phyloP scores from a whole-genome alignment of 495 filamentous ascomycete species.

The Podospora fimiseda region DNA sequence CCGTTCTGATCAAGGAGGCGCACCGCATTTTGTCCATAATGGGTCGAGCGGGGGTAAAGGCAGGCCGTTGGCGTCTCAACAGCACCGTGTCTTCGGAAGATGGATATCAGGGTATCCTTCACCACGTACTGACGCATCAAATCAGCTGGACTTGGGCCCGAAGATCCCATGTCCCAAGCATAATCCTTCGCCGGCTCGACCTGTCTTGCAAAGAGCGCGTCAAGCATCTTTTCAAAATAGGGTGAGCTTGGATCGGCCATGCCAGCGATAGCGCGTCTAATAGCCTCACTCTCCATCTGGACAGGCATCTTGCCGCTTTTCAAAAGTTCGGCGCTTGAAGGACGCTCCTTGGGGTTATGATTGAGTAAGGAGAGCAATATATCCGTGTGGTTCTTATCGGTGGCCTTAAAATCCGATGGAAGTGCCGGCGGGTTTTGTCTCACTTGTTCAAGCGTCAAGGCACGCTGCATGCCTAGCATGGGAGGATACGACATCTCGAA shows the following conservation, averaged over 20 bases:
- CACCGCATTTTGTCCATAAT: slow-evolving; percentile 62
- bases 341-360: slow-evolving; percentile 73
- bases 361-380: slow-evolving; percentile 76
- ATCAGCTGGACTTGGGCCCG: slow-evolving; percentile 48
- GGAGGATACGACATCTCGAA: slow-evolving; percentile 93
- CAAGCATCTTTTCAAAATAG: slow-evolving; percentile 83
- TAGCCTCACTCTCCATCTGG: slow-evolving; percentile 86
- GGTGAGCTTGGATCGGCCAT: slow-evolving; percentile 77
- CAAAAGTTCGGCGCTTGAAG: slow-evolving; percentile 78
- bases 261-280: slow-evolving; percentile 71
- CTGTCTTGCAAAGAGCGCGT: slow-evolving; percentile 66
- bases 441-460: slow-evolving; percentile 62
- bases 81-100: slow-evolving; percentile 90
- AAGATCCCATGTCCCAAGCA: slow-evolving; percentile 72
- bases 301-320: slow-evolving; percentile 82
- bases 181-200: slow-evolving; percentile 73
- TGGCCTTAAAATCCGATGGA: slow-evolving; percentile 67
- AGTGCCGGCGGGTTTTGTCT: slow-evolving; percentile 61
- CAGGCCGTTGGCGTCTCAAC: slow-evolving; percentile 68
- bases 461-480: slow-evolving; percentile 82
- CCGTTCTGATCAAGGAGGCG: slow-evolving; percentile 77
- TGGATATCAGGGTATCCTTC: slow-evolving; percentile 64
- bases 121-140: slow-evolving; percentile 67
- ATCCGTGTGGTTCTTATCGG: slow-evolving; percentile 62
- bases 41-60: slow-evolving; percentile 72